Evolutionary conservation across 2,329 filamentous ascomycete species (phyloP).

Genomic region (Amauroascus niger): DNA sequence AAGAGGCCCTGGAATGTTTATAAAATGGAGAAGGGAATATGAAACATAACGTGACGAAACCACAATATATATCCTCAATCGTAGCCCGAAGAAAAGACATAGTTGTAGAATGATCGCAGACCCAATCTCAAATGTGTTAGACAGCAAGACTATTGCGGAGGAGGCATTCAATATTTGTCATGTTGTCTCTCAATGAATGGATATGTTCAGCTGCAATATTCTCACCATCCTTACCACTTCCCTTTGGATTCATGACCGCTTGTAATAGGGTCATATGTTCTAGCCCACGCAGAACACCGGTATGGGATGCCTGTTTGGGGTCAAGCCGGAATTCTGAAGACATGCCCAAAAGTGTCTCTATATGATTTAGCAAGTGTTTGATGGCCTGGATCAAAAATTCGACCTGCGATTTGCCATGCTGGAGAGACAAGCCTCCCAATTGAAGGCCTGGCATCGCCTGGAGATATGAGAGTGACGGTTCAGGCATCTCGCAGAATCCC

Average conservation of each 20-base stretch:
- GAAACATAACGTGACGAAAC: no score
- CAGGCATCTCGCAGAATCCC: background rate
- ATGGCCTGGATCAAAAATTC: background rate
- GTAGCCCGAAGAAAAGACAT: background rate
- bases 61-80: no score
- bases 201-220: background rate
- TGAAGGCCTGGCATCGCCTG: background rate
- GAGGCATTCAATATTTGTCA: background rate
- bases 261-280: background rate
- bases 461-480: background rate
- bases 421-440: background rate
- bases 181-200: slow-evolving; percentile 2
- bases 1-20: no score
- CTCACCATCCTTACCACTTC: background rate
- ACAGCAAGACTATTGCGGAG: background rate
- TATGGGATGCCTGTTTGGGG: background rate
- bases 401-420: background rate
- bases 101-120: background rate
- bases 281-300: background rate
- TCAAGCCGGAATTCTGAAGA: slow-evolving; percentile 2
- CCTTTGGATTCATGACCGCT: background rate
- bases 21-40: no score
- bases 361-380: background rate
- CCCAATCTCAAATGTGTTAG: background rate
- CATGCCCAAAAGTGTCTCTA: background rate